Base-by-base conservation (phyloP, 169 alveolate genomes). In the Plasmodium fragile region DNA sequence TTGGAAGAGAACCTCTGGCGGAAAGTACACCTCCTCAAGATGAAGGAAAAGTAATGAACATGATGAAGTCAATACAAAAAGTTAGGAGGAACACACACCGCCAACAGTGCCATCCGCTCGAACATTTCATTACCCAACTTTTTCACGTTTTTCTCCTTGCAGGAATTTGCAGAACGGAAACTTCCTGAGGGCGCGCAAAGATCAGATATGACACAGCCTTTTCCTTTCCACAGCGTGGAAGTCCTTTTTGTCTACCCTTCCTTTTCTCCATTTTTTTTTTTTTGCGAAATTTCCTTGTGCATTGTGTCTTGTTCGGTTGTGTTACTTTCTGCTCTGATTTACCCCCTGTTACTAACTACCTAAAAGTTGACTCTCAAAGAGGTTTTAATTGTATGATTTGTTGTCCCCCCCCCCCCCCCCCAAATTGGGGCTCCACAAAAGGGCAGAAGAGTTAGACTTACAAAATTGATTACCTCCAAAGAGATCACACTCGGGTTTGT, bases 1-100 rank as follows among this genome's bases (percentile, higher is more conserved):
- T n/a, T 78, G 52, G 94, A 89, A 65, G 91, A 78, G 18, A 59
- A 43, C 49, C 18, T 89, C 30, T 89, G 94, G 94, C 28, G 81
- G 34, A 89, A 89, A 79, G 18, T 89, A 59, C 91, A 89, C n/a
- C 18, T 41, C n/a, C 43, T 89, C 71, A 89, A 89, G 81, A 13
- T 65, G 73, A 89, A 89, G 71, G 82, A 89, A 53, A 79, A 28
- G 94, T 89, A 13, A 78, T 18, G 28, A 75, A 36, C 30, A 89
- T 53, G 52, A 34, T 11, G 71, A 78, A 65, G 49, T 30, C 8
- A 22, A 79, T 8, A 3, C 25, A 16, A 72, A 39, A 43, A 6
- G 55, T 11, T 73, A 30, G 72, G 5, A 83, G 32, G n/a, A n/a
- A 30, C 41, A 16, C 30, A 72, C n/a, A 69, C 25, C 52, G 22